Conservation (phyloP, 1,284 basidiomycete genomes). For the Ceraceosorus guamensis region DNA sequence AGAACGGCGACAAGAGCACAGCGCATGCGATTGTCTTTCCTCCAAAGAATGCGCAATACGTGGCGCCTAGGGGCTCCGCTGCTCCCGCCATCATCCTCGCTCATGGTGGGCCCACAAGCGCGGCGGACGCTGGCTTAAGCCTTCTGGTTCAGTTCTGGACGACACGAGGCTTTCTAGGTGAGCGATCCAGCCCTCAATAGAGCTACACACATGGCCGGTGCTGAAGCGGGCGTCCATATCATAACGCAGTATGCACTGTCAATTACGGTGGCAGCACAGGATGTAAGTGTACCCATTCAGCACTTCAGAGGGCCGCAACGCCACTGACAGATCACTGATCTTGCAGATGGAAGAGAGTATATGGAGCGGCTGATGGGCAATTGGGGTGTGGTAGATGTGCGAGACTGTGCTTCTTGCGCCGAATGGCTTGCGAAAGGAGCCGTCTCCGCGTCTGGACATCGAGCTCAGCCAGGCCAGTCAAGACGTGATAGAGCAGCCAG, state of each 20-base stretch:
- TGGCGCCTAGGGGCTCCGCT: conserved; percentile 53
- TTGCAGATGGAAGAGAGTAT: conserved; percentile 40
- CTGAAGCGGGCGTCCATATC: background rate
- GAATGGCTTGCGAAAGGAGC: conserved; percentile 48
- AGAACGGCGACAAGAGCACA: conserved; percentile 15
- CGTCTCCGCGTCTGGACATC: conserved; percentile 24
- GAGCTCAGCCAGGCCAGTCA: background rate
- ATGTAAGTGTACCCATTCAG: conserved; percentile 25
- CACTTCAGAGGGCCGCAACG: background rate
- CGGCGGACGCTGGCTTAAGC: conserved; percentile 52
- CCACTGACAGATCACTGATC: background rate
- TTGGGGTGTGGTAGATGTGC: conserved; percentile 65
- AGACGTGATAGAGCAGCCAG: background rate
- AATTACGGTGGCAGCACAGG: conserved; percentile 66
- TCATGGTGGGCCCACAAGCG: conserved; percentile 63
- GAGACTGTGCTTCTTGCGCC: conserved; percentile 58
- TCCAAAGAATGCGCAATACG: conserved; percentile 59
- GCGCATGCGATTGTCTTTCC: conserved; percentile 58
- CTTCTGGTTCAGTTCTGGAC: conserved; percentile 55
- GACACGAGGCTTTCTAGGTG: conserved; percentile 24
- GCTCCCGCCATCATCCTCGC: conserved; percentile 61
- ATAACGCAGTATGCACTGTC: conserved; percentile 56
- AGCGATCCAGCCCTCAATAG: background rate
- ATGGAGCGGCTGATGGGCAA: conserved; percentile 56
- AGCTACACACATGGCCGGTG: background rate